A percentile compares a stretch with the other conserved stretches of the same genome.
Conservation (phyloP, 2,329 filamentous ascomycete genomes). For the Paraphaeosphaeria sporulosa region DNA sequence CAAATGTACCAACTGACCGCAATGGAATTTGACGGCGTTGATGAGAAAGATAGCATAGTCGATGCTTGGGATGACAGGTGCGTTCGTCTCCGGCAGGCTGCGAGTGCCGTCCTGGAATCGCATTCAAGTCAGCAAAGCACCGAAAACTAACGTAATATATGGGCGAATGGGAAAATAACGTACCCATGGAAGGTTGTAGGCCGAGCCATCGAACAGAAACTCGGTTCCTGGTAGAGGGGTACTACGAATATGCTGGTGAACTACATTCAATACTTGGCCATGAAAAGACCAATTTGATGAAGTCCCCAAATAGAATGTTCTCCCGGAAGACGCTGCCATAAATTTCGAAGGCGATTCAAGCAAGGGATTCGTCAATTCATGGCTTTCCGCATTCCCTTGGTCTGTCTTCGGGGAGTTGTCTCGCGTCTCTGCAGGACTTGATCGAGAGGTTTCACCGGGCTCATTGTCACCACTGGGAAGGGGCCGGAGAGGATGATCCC, state of each 20-base stretch:
- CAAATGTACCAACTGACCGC: slow-evolving; percentile 62
- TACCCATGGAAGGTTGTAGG: slow-evolving; percentile 61
- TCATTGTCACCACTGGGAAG: slow-evolving; percentile 22
- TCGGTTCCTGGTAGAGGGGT: slow-evolving; percentile 53
- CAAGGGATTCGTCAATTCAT: slow-evolving; percentile 36
- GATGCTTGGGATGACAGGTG: slow-evolving; percentile 56
- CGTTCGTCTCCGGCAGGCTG: slow-evolving; percentile 38
- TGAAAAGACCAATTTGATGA: slow-evolving; percentile 66
- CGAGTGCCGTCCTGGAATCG: slow-evolving; percentile 46
- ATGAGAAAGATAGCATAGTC: slow-evolving; percentile 63
- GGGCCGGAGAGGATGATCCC: slow-evolving; percentile 14
- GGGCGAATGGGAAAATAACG: background rate
- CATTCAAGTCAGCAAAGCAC: background rate
- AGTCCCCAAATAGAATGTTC: slow-evolving; percentile 58
- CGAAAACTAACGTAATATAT: background rate
- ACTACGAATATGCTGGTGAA: slow-evolving; percentile 57
- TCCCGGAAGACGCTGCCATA: slow-evolving; percentile 35
- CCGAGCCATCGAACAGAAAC: slow-evolving; percentile 60
- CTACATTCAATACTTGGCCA: slow-evolving; percentile 58
- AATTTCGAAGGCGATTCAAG: slow-evolving; percentile 36
- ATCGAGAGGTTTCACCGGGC: slow-evolving; percentile 23
- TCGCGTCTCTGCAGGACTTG: slow-evolving; percentile 25
- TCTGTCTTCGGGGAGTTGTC: slow-evolving; percentile 30
- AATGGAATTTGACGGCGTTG: slow-evolving; percentile 65
- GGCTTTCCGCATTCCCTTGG: slow-evolving; percentile 24